Evolutionary conservation across 441 rosid species (phyloP), one percentile per base, ranked within the genome.

Genomic region (Corymbia calophylla): DNA sequence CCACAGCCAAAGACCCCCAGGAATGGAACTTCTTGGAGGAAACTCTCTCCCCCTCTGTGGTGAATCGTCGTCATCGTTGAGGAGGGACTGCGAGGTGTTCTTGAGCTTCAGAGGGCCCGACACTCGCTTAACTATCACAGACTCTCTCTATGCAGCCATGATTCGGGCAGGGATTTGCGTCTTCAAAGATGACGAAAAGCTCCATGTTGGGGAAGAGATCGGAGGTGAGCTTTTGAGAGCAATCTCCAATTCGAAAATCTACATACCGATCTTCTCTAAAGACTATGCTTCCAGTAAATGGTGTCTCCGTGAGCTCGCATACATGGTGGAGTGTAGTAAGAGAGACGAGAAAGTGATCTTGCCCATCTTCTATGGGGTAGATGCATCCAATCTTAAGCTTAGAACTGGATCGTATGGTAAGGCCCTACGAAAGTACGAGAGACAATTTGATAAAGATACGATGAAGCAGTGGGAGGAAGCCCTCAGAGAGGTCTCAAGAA

Each of bases 361-460:
- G 64, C 64, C 64, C 64, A 58, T 58, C 64, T 58, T 58, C 64
- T 58, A 58, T 25, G 64, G 14, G 64, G 64, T 58, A 3, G 64
- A 58, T 58, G 64, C 64, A 25, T 58, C n/a, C n/a, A 1, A 58
- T 58, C 14, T 58, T 58, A 25, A 58, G n/a, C 64, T 25, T 0
- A 58, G 0, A 58, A 58, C 64, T 58, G 64, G 64, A 58, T 58
- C 3, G 1, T 58, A 58, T 5, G 14, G n/a, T 25, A 58, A 25
- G n/a, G 64, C 64, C 14, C 14, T 58, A 58, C n/a, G 14, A 58
- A 58, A 58, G n/a, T 14, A 58, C 11, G 64, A 58, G 64, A 58
- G n/a, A 58, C 6, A 25, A 14, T 58, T 3, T 1, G n/a, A 13
- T 0, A 1, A 9, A 58, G 5, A 58, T 58, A 25, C 5, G 3